A percentile compares a stretch with the other conserved stretches of the same genome.
These are phyloP conservation scores for Dioszegia hungarica DNA, from an alignment of 768 basidiomycete genomes.

Conservation along the genomic window DNA sequence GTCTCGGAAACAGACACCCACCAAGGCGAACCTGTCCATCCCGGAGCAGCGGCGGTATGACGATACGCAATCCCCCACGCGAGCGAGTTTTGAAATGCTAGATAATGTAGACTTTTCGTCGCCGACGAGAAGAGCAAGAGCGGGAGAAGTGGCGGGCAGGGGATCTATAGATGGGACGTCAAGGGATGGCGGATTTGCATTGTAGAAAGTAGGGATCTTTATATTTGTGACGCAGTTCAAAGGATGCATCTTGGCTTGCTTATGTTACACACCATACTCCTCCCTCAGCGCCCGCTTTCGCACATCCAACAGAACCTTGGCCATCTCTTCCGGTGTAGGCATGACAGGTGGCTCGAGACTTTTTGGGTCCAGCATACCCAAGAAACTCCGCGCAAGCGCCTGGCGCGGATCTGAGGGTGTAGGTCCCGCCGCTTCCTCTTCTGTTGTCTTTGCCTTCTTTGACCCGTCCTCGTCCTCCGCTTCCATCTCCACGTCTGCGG, in stretches of 20 bases:
- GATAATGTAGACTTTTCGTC: not conserved
- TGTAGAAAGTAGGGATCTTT: not conserved
- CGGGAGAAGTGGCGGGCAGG: not conserved
- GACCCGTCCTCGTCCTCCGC: slow-evolving; percentile 50
- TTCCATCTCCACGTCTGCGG: slow-evolving; percentile 50
- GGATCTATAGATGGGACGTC: not conserved
- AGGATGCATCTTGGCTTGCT: not conserved
- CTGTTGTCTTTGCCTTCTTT: slow-evolving; percentile 41
- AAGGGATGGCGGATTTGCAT: not conserved
- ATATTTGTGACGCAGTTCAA: too few species aligned
- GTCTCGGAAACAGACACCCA: not conserved
- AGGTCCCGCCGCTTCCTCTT: slow-evolving; percentile 7
- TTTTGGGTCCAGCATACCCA: slow-evolving; percentile 69
- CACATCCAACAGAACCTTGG: slow-evolving; percentile 64
- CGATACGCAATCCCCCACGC: not conserved
- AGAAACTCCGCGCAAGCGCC: slow-evolving; percentile 46
- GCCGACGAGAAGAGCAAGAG: not conserved
- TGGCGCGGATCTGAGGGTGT: slow-evolving; percentile 11
- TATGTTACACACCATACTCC: slow-evolving; percentile 59
- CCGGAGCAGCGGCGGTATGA: not conserved
- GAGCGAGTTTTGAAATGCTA: not conserved
- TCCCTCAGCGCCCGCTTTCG: slow-evolving; percentile 77
- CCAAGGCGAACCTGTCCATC: not conserved
- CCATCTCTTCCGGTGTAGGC: slow-evolving; percentile 74
- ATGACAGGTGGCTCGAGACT: slow-evolving; percentile 70